These are phyloP conservation scores for Trametes sanguinea DNA, from an alignment of 768 basidiomycete genomes.

Conservation along the genomic window DNA sequence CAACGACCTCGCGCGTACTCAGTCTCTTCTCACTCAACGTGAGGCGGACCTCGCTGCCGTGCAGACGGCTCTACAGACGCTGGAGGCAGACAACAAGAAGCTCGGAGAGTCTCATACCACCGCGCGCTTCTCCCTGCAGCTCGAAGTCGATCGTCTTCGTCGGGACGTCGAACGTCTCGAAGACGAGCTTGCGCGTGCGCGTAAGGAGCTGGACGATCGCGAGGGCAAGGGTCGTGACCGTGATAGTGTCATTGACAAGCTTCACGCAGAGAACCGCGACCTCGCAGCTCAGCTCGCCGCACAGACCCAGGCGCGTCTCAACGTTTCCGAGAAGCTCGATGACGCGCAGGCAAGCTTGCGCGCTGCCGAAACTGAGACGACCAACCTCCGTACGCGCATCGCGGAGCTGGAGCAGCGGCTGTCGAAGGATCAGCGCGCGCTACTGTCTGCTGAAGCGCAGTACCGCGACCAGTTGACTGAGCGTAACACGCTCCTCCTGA, in stretches of 20 bases:
- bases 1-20: constrained; percentile 60
- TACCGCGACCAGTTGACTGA: constrained; percentile 93
- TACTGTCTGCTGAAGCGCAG: constrained; percentile 72
- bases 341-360: constrained; percentile 58
- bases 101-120: constrained; percentile 84
- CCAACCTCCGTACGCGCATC: constrained; percentile 57
- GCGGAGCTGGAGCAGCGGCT: constrained; percentile 78
- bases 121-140: constrained; percentile 82
- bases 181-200: constrained; percentile 71
- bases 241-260: constrained; percentile 69
- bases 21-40: constrained; percentile 66
- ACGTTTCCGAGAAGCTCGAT: constrained; percentile 90
- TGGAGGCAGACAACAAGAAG: constrained; percentile 77
- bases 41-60: constrained; percentile 76
- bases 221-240: constrained; percentile 69
- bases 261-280: constrained; percentile 82
- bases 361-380: constrained; percentile 68
- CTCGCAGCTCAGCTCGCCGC: constrained; percentile 75
- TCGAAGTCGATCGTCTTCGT: constrained; percentile 85
- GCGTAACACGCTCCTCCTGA: constrained; percentile 86
- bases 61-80: constrained; percentile 65
- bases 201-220: constrained; percentile 66
- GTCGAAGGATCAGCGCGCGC: constrained; percentile 76
- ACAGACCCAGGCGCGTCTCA: constrained; percentile 85
- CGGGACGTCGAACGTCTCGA: constrained; percentile 82